Conservation (phyloP, 768 basidiomycete species). For the Rhizopogon rudus region DNA sequence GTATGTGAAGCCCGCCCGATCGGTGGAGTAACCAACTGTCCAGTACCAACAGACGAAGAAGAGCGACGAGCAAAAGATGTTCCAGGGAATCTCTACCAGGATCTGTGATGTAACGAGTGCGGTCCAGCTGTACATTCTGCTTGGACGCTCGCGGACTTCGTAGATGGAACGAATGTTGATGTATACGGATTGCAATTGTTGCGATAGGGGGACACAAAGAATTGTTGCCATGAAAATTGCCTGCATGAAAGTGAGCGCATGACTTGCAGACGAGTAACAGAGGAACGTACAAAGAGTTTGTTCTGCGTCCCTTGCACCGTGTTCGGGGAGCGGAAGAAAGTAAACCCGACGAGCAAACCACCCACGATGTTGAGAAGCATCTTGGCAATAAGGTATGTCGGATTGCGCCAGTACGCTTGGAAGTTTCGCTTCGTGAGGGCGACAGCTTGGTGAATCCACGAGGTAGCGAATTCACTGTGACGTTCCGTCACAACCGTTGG, state of each 20-base stretch:
- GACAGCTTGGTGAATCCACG: slow-evolving; percentile 33
- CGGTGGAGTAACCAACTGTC: slow-evolving; percentile 34
- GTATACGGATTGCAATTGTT: slow-evolving; percentile 58
- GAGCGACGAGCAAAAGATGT: slow-evolving; percentile 33
- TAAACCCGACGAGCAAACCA: slow-evolving; percentile 37
- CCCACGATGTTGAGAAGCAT: slow-evolving; percentile 28
- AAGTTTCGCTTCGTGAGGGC: slow-evolving; percentile 28
- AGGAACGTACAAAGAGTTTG: slow-evolving; percentile 34
- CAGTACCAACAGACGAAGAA: slow-evolving; percentile 48
- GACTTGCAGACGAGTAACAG: background rate
- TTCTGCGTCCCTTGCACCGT: slow-evolving; percentile 37
- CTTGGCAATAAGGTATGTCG: slow-evolving; percentile 36
- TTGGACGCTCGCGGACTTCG: slow-evolving; percentile 59
- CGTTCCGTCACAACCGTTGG: slow-evolving; percentile 15
- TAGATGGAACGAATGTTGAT: slow-evolving; percentile 52
- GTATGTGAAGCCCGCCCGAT: slow-evolving; percentile 36
- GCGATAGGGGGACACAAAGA: slow-evolving; percentile 39
- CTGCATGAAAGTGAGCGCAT: slow-evolving; percentile 18
- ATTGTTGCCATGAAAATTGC: slow-evolving; percentile 48
- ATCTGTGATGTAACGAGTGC: slow-evolving; percentile 51
- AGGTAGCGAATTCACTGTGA: slow-evolving; percentile 30
- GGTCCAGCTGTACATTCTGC: slow-evolving; percentile 60
- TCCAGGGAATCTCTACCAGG: slow-evolving; percentile 41
- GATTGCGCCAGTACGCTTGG: slow-evolving; percentile 34
- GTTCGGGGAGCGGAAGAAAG: slow-evolving; percentile 33